A percentile compares a stretch with the other conserved stretches of the same genome.
These are phyloP conservation scores for Camelina hispida DNA, from an alignment of 345 rosid species.

Conservation along the genomic window DNA sequence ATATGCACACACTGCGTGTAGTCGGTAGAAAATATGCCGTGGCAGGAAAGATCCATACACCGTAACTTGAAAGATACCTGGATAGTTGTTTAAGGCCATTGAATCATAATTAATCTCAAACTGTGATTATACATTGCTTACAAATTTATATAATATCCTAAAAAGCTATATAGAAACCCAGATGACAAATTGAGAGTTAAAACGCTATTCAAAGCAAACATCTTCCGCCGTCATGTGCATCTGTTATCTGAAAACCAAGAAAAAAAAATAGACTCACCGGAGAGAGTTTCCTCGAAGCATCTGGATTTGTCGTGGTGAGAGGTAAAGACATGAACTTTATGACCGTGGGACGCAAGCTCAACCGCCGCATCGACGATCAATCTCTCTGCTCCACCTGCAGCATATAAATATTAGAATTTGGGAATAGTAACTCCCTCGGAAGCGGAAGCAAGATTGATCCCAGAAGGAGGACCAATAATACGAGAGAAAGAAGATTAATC, in stretches of 20 bases:
- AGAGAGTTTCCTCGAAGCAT: conserved; percentile 92
- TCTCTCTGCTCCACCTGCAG: conserved; percentile 93
- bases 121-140: neutral
- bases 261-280: conserved; percentile 50
- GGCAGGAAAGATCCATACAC: conserved; percentile 88
- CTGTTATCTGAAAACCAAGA: neutral
- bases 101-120: conserved; percentile 19
- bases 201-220: neutral
- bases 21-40: conserved; percentile 76
- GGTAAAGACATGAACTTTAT: conserved; percentile 81
- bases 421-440: neutral
- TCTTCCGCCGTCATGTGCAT: neutral
- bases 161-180: too few relatives aligned
- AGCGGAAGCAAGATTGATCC: conserved; percentile 15
- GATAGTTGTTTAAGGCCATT: neutral
- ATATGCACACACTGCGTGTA: conserved; percentile 90
- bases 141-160: too few relatives aligned
- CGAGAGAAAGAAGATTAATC: neutral
- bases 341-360: conserved; percentile 79
- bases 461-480: neutral
- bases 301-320: conserved; percentile 84
- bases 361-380: conserved; percentile 93
- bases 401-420: neutral
- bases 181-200: neutral
- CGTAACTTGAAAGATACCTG: conserved; percentile 79